Conservation (phyloP, 441 rosid genomes). For the Metrosideros polymorpha region DNA sequence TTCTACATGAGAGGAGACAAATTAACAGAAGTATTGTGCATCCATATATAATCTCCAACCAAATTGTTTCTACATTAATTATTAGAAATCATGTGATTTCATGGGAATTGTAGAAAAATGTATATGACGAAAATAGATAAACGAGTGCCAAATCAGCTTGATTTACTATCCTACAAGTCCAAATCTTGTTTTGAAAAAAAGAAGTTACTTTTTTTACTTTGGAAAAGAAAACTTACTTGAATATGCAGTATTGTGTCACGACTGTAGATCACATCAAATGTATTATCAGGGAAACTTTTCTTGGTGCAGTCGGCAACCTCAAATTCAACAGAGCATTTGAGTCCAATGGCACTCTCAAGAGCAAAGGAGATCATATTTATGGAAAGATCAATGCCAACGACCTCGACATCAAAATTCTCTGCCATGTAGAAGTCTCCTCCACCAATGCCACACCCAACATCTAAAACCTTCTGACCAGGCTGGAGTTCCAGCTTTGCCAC, state of each 20-base stretch:
- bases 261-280: conserved; percentile 91
- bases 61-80: not conserved
- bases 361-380: conserved; percentile 94
- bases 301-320: conserved; percentile 96
- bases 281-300: conserved; percentile 60
- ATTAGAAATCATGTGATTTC: not conserved
- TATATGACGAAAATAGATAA: not conserved
- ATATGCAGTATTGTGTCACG: conserved; percentile 93
- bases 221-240: conserved; percentile 33
- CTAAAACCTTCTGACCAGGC: conserved; percentile 89
- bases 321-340: conserved; percentile 76
- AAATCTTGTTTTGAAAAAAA: not conserved
- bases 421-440: conserved; percentile 99
- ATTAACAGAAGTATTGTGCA: not conserved
- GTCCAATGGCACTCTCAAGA: conserved; percentile 89
- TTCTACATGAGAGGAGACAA: not conserved
- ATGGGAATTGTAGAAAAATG: not conserved
- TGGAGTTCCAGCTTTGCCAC: conserved; percentile 77
- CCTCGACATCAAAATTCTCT: conserved; percentile 73
- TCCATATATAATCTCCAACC: not conserved
- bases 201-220: not conserved
- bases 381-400: conserved; percentile 89
- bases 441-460: conserved; percentile 99
- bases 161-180: not conserved
- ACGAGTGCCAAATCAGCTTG: not conserved